Evolutionary conservation across 176 grass and related monocot species (phyloP).

Genomic region (Tuctoria greenei): DNA sequence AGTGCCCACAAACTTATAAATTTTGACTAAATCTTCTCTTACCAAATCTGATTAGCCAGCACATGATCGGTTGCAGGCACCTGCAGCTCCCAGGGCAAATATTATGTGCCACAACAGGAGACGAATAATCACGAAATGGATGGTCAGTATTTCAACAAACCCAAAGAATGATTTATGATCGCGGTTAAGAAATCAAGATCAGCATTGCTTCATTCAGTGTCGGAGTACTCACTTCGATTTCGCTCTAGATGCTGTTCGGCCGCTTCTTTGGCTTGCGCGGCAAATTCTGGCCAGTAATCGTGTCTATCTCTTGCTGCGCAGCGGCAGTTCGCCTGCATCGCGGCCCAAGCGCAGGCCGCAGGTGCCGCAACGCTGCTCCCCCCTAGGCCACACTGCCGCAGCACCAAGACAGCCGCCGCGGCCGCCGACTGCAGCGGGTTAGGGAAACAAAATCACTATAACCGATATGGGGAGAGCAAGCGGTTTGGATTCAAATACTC

Average conservation of each 20-base stretch:
- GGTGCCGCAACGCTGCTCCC: too few species aligned
- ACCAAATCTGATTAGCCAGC: slow-evolving; percentile 7
- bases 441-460: background rate
- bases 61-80: slow-evolving; percentile 31
- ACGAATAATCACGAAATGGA: slow-evolving; percentile 27
- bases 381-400: too few species aligned
- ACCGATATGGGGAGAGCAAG: background rate
- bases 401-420: background rate
- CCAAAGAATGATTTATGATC: background rate
- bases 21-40: slow-evolving; percentile 24
- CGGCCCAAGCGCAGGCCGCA: too few species aligned
- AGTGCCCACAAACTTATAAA: background rate
- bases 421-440: background rate
- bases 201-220: background rate
- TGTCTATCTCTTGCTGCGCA: slow-evolving; percentile 61
- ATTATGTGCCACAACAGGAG: background rate
- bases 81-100: slow-evolving; percentile 30
- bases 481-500: background rate
- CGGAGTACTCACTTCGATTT: slow-evolving; percentile 59
- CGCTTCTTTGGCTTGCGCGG: slow-evolving; percentile 53
- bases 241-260: slow-evolving; percentile 55
- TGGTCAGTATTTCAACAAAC: slow-evolving; percentile 28
- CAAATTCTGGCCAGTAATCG: slow-evolving; percentile 63
- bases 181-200: slow-evolving; percentile 18
- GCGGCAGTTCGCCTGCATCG: too few species aligned